phyloP scores from a whole-genome alignment of 2,329 filamentous ascomycete genomes.

The Paecilomyces variotii region DNA sequence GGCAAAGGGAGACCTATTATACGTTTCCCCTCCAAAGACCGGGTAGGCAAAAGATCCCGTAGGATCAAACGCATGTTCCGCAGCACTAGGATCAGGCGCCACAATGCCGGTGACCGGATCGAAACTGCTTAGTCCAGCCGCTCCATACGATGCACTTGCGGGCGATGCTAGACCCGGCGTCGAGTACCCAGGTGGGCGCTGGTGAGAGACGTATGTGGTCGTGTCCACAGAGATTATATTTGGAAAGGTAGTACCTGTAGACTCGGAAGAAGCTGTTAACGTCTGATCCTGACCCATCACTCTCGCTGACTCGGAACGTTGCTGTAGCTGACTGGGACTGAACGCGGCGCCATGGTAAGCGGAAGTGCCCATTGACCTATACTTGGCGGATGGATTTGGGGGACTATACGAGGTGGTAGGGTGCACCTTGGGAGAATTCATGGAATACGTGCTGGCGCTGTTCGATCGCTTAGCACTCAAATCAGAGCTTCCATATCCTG shows the following conservation, averaged over 20 bases:
- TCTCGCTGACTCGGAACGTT: constrained; percentile 4
- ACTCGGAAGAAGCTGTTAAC: constrained; percentile 10
- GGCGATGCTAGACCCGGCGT: constrained; percentile 15
- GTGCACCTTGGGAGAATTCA: constrained; percentile 20
- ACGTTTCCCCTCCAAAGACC: constrained; percentile 75
- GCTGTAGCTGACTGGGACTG: constrained; percentile 10
- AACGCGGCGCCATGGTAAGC: constrained; percentile 7
- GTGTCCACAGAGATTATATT: constrained; percentile 9
- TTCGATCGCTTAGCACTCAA: constrained; percentile 17
- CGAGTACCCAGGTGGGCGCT: constrained; percentile 11
- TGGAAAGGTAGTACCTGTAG: constrained; percentile 11
- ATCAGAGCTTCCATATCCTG: constrained; percentile 14
- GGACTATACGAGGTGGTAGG: constrained; percentile 19
- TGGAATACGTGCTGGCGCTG: constrained; percentile 19
- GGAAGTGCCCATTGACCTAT: constrained; percentile 4
- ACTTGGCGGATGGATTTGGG: constrained; percentile 14
- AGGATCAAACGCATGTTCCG: constrained; percentile 26
- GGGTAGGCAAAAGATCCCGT: constrained; percentile 53
- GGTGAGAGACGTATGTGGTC: constrained; percentile 9
- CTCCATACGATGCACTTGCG: constrained; percentile 17
- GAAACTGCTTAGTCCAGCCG: constrained; percentile 17
- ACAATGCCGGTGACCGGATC: constrained; percentile 18
- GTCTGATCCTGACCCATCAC: constrained; percentile 1
- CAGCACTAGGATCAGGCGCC: constrained; percentile 10
- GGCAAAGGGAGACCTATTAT: constrained; percentile 79